Percentiles rank a stretch among this genome's conserved stretches.
Conservation (phyloP, 331 rosid genomes). For the Quercus tomentella region DNA sequence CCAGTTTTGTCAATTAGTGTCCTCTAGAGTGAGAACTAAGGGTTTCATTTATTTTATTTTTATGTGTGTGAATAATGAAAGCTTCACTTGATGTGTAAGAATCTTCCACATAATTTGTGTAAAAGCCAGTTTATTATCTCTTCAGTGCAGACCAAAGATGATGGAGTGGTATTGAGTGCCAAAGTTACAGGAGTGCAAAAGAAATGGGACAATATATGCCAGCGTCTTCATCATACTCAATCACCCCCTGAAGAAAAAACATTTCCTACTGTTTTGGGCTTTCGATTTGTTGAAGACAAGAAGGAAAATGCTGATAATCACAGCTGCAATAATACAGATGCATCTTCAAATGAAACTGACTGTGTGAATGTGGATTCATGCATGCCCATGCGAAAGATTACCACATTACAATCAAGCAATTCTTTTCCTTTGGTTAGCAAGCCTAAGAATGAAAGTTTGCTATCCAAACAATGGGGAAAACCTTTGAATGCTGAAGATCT, state of each 20-base stretch:
- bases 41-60: neutral
- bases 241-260: slow-evolving; percentile 35
- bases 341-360: slow-evolving; percentile 31
- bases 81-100: neutral
- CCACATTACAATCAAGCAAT: slow-evolving; percentile 32
- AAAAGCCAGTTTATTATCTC: slow-evolving; percentile 54
- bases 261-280: slow-evolving; percentile 56
- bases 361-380: slow-evolving; percentile 40
- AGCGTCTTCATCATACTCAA: slow-evolving; percentile 32
- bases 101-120: slow-evolving; percentile 43
- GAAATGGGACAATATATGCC: slow-evolving; percentile 45
- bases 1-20: neutral
- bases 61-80: neutral
- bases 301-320: slow-evolving; percentile 29
- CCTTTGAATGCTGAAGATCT: slow-evolving; percentile 59
- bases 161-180: slow-evolving; percentile 54
- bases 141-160: slow-evolving; percentile 98
- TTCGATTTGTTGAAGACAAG: slow-evolving; percentile 30
- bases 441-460: slow-evolving; percentile 36
- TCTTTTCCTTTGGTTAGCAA: slow-evolving; percentile 30
- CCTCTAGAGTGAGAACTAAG: neutral
- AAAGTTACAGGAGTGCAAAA: slow-evolving; percentile 39
- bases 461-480: slow-evolving; percentile 44
- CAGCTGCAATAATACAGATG: slow-evolving; percentile 28
- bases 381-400: slow-evolving; percentile 32